Evolutionary conservation across 352 stramenopile species (phyloP), one percentile per base, ranked within the genome.

Genomic region (Phytophthora rubi): DNA sequence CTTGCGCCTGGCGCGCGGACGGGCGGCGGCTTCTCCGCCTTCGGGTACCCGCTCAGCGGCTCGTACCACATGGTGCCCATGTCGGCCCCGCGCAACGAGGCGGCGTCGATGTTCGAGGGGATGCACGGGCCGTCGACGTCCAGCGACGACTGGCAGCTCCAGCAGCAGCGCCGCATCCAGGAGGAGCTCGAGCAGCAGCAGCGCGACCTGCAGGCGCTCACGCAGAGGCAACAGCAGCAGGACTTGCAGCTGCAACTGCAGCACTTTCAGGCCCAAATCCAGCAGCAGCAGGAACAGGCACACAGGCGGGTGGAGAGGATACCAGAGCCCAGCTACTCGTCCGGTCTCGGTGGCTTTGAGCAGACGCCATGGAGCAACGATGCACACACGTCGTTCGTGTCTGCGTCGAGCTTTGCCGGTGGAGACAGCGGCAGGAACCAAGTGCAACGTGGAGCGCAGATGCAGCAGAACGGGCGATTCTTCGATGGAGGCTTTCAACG

Each of bases 151-250:
- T 75, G 76, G 64, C 69, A 64, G 8, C 28, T 21, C 42, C 47
- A 71, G 42, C 71, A 76, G 21, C 69, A 82, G 15, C n/a, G 30
- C 12, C n/a, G 49, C 52, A 75, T 73, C 28, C 65, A 66, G 42
- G 52, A 63, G 1, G 71, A 76, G 15, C 59, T 83, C 3, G 35
- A 75, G 53, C 55, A 74, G 32, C 26, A 60, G 3, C 59, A 73
- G 35, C 57, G 45, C 5, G 42, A 73, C 8, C 16, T 73, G 23
- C 32, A 59, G 21, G 37, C 30, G 4, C 52, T 61, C 44, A 57
- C n/a, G 8, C 66, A 88, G 16, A 55, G 73, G 30, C 44, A 71
- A 16, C 18, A 62, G 5, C 72, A 72, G 23, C 48, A 28, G 13
- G 39, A 59, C 13, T 37, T 71, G 47, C 45, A 70, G 16, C 9